Base-by-base conservation (phyloP, 2,329 filamentous ascomycete species). In the Akanthomyces dipterigenus region DNA sequence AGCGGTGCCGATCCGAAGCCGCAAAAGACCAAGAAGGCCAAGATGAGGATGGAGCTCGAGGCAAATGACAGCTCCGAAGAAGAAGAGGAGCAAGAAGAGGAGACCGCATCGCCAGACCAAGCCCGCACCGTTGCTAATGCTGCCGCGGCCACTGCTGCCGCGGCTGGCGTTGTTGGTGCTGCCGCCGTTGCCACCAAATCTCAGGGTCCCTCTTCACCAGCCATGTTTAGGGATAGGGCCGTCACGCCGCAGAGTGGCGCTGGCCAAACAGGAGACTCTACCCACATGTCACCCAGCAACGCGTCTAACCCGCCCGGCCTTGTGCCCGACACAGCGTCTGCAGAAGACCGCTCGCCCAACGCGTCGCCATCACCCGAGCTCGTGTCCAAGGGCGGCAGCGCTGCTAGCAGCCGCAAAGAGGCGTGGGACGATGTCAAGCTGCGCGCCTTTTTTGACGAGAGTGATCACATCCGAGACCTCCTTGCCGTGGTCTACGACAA, bases 401-500 rank as follows among this genome's bases (percentile, higher is more conserved):
- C 75, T 68, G 65, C 74, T 65, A 67, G 65, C 24, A 68, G 65
- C 38, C 74, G 79, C 67, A 69, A 74, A 64, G 70, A 78, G 66
- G 43, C 69, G 63, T 99, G 95, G 95, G 93, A 91, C 64, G 93
- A 98, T 73, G 82, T 86, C 61, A 90, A 87, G 67, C 82, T 99
- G 31, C 86, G 91, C 63, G 88, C 90, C 16, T 99, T 97, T 75
- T 89, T 98, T 69, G 93, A 98, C 66, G 91, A 95, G 67, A 87
- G 91, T 63, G 87, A 88, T 38, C 91, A 96, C 65, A 91, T 99
- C 66, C 86, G 91, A 55, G 93, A 99, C 71, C 83, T 98, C 71
- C 82, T 98, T 56, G 83, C 93, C 42, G 89, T 99, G 63, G 91
- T 99, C 31, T 93, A 96, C 71, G 93, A 98, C 75, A 96, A 93